Evolutionary conservation across 768 basidiomycete species (phyloP).

Genomic region (Dacryopinax spathularia): DNA sequence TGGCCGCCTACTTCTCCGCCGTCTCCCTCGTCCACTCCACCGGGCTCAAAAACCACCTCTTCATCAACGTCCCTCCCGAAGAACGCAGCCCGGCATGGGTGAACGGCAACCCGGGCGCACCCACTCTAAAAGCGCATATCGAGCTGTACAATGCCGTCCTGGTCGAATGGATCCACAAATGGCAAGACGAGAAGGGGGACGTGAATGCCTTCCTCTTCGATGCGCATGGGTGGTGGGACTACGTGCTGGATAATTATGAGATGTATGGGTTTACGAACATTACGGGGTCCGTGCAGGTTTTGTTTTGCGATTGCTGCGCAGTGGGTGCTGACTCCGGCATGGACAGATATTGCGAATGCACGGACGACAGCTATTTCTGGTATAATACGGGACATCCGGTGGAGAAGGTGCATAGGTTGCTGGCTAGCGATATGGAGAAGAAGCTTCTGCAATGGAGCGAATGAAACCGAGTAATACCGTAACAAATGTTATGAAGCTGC

Average conservation of each 20-base stretch:
- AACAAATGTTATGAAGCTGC: too few relatives aligned
- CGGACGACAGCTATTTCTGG: slow-evolving; percentile 39
- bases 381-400: slow-evolving; percentile 41
- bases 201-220: slow-evolving; percentile 36
- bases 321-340: background rate
- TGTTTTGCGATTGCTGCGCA: background rate
- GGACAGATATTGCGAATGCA: slow-evolving; percentile 40
- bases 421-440: slow-evolving; percentile 32
- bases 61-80: slow-evolving; percentile 44
- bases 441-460: slow-evolving; percentile 20
- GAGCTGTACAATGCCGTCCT: slow-evolving; percentile 32
- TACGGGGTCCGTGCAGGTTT: slow-evolving; percentile 28
- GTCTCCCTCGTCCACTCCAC: slow-evolving; percentile 18
- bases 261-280: slow-evolving; percentile 35
- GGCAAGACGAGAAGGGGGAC: slow-evolving; percentile 28
- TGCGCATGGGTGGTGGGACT: slow-evolving; percentile 37
- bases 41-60: slow-evolving; percentile 30
- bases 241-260: slow-evolving; percentile 29
- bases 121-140: slow-evolving; percentile 30
- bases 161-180: slow-evolving; percentile 23
- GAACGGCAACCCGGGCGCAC: slow-evolving; percentile 14
- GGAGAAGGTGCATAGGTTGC: slow-evolving; percentile 32
- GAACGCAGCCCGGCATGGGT: slow-evolving; percentile 33
- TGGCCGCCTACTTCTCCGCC: slow-evolving; percentile 36
- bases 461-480: background rate